Percentiles rank a stretch among this genome's conserved stretches.
Evolutionary conservation across 257 asterid genomes (phyloP).

Genomic region (Solanum boliviense): DNA sequence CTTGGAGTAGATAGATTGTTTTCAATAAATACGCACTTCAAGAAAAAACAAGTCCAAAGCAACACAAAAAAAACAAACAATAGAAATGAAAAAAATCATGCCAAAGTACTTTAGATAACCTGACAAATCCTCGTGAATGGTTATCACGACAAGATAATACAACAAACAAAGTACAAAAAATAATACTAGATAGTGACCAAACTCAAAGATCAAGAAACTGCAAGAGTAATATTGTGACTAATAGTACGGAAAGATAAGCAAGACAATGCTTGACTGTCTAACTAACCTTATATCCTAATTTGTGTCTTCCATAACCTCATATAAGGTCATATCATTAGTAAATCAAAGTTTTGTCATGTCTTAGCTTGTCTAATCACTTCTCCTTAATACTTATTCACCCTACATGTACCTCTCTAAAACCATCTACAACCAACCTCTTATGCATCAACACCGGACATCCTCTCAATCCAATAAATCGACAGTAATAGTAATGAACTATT

Average conservation of each 20-base stretch:
- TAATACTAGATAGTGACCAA: no score
- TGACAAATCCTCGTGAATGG: not conserved
- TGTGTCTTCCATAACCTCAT: not conserved
- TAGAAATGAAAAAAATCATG: not conserved
- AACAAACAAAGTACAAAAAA: not conserved
- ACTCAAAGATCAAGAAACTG: no score
- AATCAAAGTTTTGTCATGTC: not conserved
- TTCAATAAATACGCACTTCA: fast-evolving
- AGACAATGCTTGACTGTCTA: no score
- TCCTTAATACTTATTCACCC: no score
- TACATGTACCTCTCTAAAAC: not conserved
- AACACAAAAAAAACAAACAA: not conserved
- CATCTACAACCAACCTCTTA: not conserved
- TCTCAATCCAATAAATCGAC: no score
- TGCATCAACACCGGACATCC: no score
- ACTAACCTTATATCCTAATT: not conserved
- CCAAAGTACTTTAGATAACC: not conserved
- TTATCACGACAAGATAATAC: not conserved
- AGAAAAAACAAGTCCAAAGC: not conserved
- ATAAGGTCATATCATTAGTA: not conserved
- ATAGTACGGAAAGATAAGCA: not conserved
- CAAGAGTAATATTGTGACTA: not conserved
- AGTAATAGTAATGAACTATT: not conserved
- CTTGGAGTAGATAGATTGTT: fast-evolving
- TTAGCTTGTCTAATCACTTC: not conserved